Evolutionary conservation across 371 early-diverging fungal genomes (phyloP).

Genomic region (Mucor lusitanicus): DNA sequence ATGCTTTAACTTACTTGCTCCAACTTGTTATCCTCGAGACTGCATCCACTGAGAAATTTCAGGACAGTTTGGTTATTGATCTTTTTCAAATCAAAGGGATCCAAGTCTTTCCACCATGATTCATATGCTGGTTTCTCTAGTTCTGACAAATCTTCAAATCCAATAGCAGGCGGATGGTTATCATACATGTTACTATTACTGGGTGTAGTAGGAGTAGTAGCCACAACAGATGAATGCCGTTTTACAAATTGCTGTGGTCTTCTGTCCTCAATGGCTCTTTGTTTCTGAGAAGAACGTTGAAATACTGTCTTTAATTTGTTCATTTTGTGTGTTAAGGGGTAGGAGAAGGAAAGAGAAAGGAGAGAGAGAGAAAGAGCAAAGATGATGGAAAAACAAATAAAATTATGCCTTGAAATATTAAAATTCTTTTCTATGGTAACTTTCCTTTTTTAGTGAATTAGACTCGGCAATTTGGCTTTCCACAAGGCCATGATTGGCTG

Average conservation of each 20-base stretch:
- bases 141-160: slow-evolving; percentile 35
- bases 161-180: slow-evolving; percentile 23
- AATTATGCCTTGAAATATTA: background rate
- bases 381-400: background rate
- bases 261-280: slow-evolving; percentile 26
- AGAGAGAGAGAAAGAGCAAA: background rate
- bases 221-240: slow-evolving; percentile 13
- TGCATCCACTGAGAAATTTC: slow-evolving; percentile 38
- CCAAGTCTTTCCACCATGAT: slow-evolving; percentile 52
- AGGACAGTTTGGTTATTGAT: slow-evolving; percentile 38
- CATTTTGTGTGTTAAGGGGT: slow-evolving; percentile 17
- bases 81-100: slow-evolving; percentile 39
- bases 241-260: slow-evolving; percentile 45
- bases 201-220: background rate
- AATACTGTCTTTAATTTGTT: slow-evolving; percentile 44
- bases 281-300: slow-evolving; percentile 35
- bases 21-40: slow-evolving; percentile 34
- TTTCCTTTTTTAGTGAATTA: background rate
- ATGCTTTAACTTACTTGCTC: slow-evolving; percentile 32
- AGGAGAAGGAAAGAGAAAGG: background rate
- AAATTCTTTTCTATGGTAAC: background rate
- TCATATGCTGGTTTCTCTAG: slow-evolving; percentile 35
- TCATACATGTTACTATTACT: background rate
- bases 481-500: background rate
- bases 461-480: background rate